phyloP scores from a whole-genome alignment of 2,329 filamentous ascomycete species.

The Curvularia sp. region DNA sequence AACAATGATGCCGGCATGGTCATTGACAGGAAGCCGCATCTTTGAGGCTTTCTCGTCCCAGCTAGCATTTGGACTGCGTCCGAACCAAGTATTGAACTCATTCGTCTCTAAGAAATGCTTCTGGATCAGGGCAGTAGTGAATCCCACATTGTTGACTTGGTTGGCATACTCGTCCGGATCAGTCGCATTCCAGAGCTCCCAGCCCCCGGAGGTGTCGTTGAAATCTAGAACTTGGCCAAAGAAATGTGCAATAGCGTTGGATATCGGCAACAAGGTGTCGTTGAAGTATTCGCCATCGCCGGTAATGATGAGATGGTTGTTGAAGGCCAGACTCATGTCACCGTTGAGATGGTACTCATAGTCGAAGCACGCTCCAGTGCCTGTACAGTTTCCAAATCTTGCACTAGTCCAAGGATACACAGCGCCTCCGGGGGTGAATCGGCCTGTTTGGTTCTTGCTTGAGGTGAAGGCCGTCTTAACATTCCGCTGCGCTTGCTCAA shows the following conservation, averaged over 20 bases:
- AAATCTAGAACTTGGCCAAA: slow-evolving; percentile 66
- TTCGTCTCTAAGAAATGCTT: slow-evolving; percentile 66
- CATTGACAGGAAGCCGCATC: slow-evolving; percentile 63
- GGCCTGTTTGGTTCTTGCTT: slow-evolving; percentile 65
- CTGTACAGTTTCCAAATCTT: slow-evolving; percentile 72
- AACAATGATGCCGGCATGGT: slow-evolving; percentile 65
- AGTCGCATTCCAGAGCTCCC: slow-evolving; percentile 63
- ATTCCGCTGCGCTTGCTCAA: slow-evolving; percentile 67
- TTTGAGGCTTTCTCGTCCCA: slow-evolving; percentile 65
- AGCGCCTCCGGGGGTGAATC: slow-evolving; percentile 65
- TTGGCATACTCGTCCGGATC: slow-evolving; percentile 78
- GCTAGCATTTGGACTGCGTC: slow-evolving; percentile 62
- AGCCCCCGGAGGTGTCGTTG: slow-evolving; percentile 57
- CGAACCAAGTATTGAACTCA: slow-evolving; percentile 63
- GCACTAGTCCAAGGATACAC: slow-evolving; percentile 74
- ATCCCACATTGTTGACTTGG: slow-evolving; percentile 71
- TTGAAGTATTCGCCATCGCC: slow-evolving; percentile 66
- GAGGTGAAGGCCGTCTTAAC: slow-evolving; percentile 62
- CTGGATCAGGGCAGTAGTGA: slow-evolving; percentile 69
- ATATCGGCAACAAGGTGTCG: slow-evolving; percentile 66
- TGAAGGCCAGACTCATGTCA: slow-evolving; percentile 69
- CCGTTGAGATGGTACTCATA: slow-evolving; percentile 77
- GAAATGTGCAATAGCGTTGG: slow-evolving; percentile 68
- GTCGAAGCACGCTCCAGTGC: slow-evolving; percentile 68
- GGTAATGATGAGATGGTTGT: slow-evolving; percentile 67